phyloP scores from a whole-genome alignment of 257 asterid genomes.

The Solanum virginianum region DNA sequence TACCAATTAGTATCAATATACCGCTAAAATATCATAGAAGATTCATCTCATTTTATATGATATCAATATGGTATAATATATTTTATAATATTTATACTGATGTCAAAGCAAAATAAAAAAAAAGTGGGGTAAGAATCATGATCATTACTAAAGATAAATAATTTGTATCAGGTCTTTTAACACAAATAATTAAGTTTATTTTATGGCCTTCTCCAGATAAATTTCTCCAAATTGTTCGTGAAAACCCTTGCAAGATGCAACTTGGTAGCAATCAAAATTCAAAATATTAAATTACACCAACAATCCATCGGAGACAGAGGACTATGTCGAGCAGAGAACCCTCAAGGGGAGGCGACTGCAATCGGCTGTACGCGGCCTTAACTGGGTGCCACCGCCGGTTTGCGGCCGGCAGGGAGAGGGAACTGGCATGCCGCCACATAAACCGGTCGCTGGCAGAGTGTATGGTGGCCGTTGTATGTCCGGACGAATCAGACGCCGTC shows the following conservation, averaged over 20 bases:
- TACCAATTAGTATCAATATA: too few relatives aligned
- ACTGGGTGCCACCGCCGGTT: slow-evolving; percentile 65
- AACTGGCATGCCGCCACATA: slow-evolving; percentile 75
- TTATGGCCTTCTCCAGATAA: too few relatives aligned
- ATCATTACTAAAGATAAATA: too few relatives aligned
- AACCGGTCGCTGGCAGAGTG: slow-evolving; percentile 73
- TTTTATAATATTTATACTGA: too few relatives aligned
- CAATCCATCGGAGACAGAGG: background rate
- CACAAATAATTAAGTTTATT: too few relatives aligned
- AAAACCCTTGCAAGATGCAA: background rate
- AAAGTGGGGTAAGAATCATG: too few relatives aligned
- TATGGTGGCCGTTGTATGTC: slow-evolving; percentile 59
- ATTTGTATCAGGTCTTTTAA: too few relatives aligned
- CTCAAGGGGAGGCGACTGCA: slow-evolving; percentile 20
- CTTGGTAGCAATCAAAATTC: background rate
- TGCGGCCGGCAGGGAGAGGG: slow-evolving; percentile 48
- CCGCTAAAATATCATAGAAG: accelerated
- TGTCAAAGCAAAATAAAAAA: too few relatives aligned
- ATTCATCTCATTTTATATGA: too few relatives aligned
- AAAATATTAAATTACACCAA: background rate
- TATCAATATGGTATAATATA: too few relatives aligned
- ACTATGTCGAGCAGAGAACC: background rate
- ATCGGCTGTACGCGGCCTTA: slow-evolving; percentile 47
- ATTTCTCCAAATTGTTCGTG: background rate
- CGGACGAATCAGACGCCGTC: slow-evolving; percentile 62